Evolutionary conservation across 805 yeast species (phyloP).

Genomic region (Metschnikowia colocasiae): DNA sequence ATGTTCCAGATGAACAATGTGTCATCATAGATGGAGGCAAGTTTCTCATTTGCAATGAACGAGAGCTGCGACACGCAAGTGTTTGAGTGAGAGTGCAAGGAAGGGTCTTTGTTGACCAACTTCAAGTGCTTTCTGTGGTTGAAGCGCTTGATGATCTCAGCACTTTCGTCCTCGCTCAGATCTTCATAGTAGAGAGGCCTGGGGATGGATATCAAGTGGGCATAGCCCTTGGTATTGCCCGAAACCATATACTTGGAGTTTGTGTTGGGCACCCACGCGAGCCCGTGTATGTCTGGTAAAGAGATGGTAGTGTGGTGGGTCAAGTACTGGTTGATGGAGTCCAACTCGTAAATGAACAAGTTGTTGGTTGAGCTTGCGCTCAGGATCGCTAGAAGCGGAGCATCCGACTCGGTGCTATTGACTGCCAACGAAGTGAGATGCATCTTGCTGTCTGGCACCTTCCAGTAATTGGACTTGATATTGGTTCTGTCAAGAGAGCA

Average conservation of each 20-base stretch:
- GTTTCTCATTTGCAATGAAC: constrained; percentile 34
- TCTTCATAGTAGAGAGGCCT: constrained; percentile 7
- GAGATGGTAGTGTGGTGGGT: constrained; percentile 60
- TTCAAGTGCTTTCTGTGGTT: constrained; percentile 69
- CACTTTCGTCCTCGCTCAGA: constrained; percentile 40
- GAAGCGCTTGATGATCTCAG: constrained; percentile 73
- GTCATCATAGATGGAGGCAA: constrained; percentile 64
- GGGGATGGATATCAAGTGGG: constrained; percentile 70
- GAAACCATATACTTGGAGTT: constrained; percentile 47
- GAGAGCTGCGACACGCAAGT: constrained; percentile 28
- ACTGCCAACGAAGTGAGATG: constrained; percentile 45
- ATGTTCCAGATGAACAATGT: constrained; percentile 77
- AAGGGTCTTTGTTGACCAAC: constrained; percentile 25
- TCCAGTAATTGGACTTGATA: constrained; percentile 44
- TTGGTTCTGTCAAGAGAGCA: constrained; percentile 39
- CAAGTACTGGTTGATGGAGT: constrained; percentile 36
- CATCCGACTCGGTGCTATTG: constrained; percentile 15
- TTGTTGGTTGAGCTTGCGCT: constrained; percentile 45
- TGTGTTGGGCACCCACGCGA: constrained; percentile 48
- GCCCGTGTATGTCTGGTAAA: constrained; percentile 50
- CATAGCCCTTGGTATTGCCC: constrained; percentile 75
- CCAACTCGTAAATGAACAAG: constrained; percentile 49
- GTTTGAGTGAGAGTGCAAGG: constrained; percentile 18
- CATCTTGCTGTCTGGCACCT: constrained; percentile 40
- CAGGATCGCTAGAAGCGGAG: constrained; percentile 50